Evolutionary conservation across 805 yeast species (phyloP).

Genomic region (Wickerhamiella vanderwaltii): DNA sequence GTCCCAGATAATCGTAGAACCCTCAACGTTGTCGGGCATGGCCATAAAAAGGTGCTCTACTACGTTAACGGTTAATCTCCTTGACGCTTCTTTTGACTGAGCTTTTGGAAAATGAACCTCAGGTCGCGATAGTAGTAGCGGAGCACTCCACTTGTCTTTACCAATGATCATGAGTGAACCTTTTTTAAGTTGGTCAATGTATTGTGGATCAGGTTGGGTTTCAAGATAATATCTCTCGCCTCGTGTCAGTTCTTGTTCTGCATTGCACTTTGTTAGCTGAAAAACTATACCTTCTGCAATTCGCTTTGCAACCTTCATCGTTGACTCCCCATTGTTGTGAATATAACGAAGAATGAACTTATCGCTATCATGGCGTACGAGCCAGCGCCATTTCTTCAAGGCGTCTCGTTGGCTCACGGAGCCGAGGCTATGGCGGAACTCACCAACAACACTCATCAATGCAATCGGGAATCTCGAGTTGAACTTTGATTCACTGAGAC

Average conservation of each 20-base stretch:
- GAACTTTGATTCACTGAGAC: too few relatives aligned
- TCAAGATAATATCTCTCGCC: slow-evolving; percentile 9
- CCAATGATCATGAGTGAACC: background rate
- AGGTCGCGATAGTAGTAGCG: background rate
- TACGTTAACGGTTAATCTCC: background rate
- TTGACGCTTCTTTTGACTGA: background rate
- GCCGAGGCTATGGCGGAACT: too few relatives aligned
- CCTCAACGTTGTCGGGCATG: background rate
- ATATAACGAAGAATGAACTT: slow-evolving; percentile 23
- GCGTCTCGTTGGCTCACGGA: too few relatives aligned
- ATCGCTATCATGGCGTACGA: slow-evolving; percentile 2
- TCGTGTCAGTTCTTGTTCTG: slow-evolving; percentile 7
- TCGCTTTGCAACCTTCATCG: background rate
- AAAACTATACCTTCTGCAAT: background rate
- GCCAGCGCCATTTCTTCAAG: slow-evolving; percentile 10
- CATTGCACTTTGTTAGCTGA: slow-evolving; percentile 1
- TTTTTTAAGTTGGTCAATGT: background rate
- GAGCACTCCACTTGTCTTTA: background rate
- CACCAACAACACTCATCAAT: too few relatives aligned
- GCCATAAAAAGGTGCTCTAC: background rate
- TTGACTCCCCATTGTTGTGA: too few relatives aligned
- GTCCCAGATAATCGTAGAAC: background rate
- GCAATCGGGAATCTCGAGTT: too few relatives aligned
- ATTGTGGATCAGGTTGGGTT: background rate
- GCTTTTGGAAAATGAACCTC: background rate